These are phyloP conservation scores for Fusarium piperis DNA, from an alignment of 2,329 filamentous ascomycete genomes.

Conservation along the genomic window DNA sequence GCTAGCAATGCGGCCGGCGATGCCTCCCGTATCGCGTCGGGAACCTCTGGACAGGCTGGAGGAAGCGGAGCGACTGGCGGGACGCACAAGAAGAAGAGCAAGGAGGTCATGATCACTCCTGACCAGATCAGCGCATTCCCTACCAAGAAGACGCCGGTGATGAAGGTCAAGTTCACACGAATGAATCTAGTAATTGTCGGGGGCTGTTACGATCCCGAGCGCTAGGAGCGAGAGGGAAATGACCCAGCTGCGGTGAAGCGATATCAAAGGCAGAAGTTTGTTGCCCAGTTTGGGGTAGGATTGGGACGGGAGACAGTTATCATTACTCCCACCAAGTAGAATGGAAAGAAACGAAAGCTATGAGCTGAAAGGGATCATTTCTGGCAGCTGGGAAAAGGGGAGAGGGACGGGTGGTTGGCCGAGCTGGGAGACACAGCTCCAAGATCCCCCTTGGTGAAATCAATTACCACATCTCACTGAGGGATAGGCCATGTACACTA, in stretches of 20 bases:
- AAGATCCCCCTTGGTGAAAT: background rate
- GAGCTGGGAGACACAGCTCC: background rate
- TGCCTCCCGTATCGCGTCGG: constrained; percentile 41
- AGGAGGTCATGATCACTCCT: constrained; percentile 88
- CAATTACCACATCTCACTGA: background rate
- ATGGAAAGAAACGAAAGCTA: background rate
- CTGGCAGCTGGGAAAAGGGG: background rate
- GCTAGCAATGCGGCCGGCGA: constrained; percentile 41
- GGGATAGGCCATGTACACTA: background rate
- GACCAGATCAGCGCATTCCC: constrained; percentile 96
- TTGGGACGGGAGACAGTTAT: constrained; percentile 15
- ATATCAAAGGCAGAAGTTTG: constrained; percentile 21
- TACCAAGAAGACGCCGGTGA: constrained; percentile 95
- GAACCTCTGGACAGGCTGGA: constrained; percentile 41
- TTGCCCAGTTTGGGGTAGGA: constrained; percentile 32
- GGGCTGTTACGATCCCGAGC: constrained; percentile 71
- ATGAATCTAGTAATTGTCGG: constrained; percentile 95
- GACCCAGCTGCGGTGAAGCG: constrained; percentile 16
- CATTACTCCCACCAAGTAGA: background rate
- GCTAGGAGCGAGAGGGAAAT: constrained; percentile 44
- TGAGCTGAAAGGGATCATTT: background rate
- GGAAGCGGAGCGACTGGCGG: constrained; percentile 43
- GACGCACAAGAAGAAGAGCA: constrained; percentile 77
- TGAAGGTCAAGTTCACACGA: constrained; percentile 91
- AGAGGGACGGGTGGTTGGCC: background rate